phyloP scores from a whole-genome alignment of 495 filamentous ascomycete species.

The Penicillium bialowiezense region DNA sequence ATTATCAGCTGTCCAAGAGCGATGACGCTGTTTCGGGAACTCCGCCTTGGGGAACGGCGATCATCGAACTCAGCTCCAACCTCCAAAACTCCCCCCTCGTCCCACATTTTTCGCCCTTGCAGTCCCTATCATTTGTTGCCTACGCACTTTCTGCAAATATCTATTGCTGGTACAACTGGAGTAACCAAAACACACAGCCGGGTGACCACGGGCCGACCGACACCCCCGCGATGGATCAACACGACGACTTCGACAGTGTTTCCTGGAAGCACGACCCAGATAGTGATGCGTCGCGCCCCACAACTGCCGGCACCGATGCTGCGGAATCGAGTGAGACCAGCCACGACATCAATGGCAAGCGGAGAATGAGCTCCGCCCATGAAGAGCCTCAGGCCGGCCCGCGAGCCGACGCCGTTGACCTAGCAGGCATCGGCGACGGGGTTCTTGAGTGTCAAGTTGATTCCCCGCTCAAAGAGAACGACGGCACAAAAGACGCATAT shows the following conservation, averaged over 20 bases:
- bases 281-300: constrained; percentile 48
- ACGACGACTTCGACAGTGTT: constrained; percentile 59
- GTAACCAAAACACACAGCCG: constrained; percentile 6
- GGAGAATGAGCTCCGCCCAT: constrained; percentile 46
- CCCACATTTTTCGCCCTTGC: constrained; percentile 5
- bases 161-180: neutral
- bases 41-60: constrained; percentile 31
- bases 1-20: neutral
- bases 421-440: constrained; percentile 71
- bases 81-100: constrained; percentile 13
- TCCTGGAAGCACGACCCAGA: constrained; percentile 56
- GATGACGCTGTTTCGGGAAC: constrained; percentile 29
- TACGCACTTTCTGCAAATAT: constrained; percentile 2
- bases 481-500: constrained; percentile 97
- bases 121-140: neutral
- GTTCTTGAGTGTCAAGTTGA: constrained; percentile 79
- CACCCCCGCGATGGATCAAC: constrained; percentile 43
- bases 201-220: constrained; percentile 18
- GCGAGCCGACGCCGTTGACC: constrained; percentile 56
- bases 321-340: constrained; percentile 31
- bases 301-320: constrained; percentile 42
- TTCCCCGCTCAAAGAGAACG: constrained; percentile 78
- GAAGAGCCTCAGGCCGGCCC: constrained; percentile 52
- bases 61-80: constrained; percentile 22
- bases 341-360: constrained; percentile 51